phyloP scores from a whole-genome alignment of 148 eudicot genomes.

The Diospyros kaki region DNA sequence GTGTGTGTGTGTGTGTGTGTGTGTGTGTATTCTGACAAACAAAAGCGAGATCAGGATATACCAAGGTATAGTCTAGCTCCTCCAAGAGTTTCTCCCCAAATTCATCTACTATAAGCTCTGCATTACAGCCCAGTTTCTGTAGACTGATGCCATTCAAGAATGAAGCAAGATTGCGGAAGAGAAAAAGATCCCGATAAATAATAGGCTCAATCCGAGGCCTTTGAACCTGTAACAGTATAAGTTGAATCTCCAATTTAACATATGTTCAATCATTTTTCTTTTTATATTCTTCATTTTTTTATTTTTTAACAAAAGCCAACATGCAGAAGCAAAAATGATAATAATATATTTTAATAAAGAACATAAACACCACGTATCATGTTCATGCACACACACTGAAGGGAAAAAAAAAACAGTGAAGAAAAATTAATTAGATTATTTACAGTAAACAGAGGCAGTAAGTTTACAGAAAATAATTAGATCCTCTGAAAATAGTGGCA shows the following conservation, averaged over 20 bases:
- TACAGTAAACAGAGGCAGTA: too few species aligned
- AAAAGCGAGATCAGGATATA: slow-evolving; percentile 13
- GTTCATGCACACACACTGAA: neutral
- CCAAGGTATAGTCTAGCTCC: slow-evolving; percentile 98
- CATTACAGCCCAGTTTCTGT: slow-evolving; percentile 95
- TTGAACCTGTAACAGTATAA: slow-evolving; percentile 62
- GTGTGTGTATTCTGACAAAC: neutral
- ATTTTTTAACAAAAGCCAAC: neutral
- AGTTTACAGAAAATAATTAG: neutral
- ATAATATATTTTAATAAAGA: neutral
- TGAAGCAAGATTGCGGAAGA: slow-evolving; percentile 94
- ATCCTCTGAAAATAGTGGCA: neutral
- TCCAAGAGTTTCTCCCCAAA: slow-evolving; percentile 99
- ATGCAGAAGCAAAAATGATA: neutral
- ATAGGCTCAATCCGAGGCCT: slow-evolving; percentile 98
- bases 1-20: too few species aligned
- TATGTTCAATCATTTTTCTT: neutral
- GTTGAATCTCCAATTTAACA: neutral
- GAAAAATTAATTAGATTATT: neutral
- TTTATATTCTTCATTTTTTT: neutral
- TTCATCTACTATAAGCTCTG: slow-evolving; percentile 97
- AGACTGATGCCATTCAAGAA: slow-evolving; percentile 93
- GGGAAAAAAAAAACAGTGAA: neutral
- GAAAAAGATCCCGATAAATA: slow-evolving; percentile 88
- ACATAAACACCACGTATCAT: neutral